Evolutionary conservation across 345 rosid species (phyloP).

Genomic region (Boechera divaricarpa): DNA sequence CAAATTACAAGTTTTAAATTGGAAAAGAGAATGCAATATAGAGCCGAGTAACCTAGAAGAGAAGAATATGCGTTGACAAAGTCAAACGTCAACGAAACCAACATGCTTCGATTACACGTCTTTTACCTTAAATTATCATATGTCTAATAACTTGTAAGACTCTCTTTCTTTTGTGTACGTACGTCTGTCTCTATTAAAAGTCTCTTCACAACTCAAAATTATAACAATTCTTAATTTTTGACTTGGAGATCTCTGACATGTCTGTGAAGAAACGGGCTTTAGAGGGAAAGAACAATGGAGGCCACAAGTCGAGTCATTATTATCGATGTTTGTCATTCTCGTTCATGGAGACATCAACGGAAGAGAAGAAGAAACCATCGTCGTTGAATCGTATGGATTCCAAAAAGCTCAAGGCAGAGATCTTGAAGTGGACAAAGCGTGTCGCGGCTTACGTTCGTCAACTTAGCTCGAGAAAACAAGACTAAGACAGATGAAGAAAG

Average conservation of each 20-base stretch:
- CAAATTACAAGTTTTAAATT: neutral
- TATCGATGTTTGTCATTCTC: constrained; percentile 56
- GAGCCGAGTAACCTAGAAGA: constrained; percentile 13
- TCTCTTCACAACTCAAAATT: neutral
- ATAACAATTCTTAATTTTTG: neutral
- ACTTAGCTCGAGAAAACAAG: constrained; percentile 55
- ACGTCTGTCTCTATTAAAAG: constrained; percentile 23
- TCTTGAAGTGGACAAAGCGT: constrained; percentile 83
- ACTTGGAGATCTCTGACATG: constrained; percentile 32
- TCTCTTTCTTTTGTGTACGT: constrained; percentile 39
- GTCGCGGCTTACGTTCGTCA: constrained; percentile 82
- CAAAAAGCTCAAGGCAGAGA: constrained; percentile 67
- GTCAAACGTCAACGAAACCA: constrained; percentile 30
- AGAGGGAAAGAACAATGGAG: constrained; percentile 37
- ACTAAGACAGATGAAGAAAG: constrained; percentile 29
- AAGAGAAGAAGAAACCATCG: constrained; percentile 46
- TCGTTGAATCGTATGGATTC: constrained; percentile 66
- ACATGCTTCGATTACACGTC: constrained; percentile 39
- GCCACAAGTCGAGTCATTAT: constrained; percentile 30
- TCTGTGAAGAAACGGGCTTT: constrained; percentile 40
- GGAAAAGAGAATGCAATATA: neutral
- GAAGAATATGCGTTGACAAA: constrained; percentile 38
- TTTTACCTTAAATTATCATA: neutral
- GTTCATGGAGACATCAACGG: constrained; percentile 53
- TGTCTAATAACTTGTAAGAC: constrained; percentile 41